phyloP scores from a whole-genome alignment of 2,329 filamentous ascomycete species.

The Neonectria faginata region DNA sequence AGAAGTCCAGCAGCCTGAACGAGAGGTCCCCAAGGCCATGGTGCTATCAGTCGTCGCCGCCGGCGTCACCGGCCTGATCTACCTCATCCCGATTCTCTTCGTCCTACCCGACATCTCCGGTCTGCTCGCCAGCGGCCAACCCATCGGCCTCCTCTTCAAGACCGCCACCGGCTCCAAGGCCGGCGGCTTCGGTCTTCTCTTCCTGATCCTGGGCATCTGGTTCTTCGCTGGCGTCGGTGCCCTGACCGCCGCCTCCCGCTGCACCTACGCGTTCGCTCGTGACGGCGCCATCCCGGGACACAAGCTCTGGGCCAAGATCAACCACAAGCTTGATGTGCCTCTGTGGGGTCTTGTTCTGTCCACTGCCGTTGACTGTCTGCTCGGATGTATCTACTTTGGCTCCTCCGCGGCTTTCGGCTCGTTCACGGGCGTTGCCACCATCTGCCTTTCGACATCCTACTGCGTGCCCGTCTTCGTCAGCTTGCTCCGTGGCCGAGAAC shows the following conservation, averaged over 20 bases:
- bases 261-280: conserved; percentile 80
- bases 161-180: conserved; percentile 76
- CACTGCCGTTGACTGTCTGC: conserved; percentile 73
- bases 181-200: conserved; percentile 79
- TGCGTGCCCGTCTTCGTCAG: conserved; percentile 80
- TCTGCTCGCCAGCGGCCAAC: conserved; percentile 77
- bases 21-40: conserved; percentile 75
- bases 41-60: conserved; percentile 73
- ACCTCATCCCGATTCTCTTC: conserved; percentile 80
- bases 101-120: conserved; percentile 74
- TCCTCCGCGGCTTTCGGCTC: conserved; percentile 80
- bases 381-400: conserved; percentile 83
- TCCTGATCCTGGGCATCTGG: conserved; percentile 79
- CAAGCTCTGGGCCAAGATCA: conserved; percentile 72
- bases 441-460: conserved; percentile 80
- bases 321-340: conserved; percentile 74
- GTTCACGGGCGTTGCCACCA: conserved; percentile 83
- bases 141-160: conserved; percentile 81
- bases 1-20: conserved; percentile 68
- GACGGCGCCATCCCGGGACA: conserved; percentile 80
- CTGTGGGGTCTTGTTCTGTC: conserved; percentile 76
- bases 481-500: conserved; percentile 72
- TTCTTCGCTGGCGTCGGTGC: conserved; percentile 81
- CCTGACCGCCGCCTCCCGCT: conserved; percentile 77
- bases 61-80: conserved; percentile 70